Base-by-base conservation (phyloP, 1,284 basidiomycete species). In the Puccinia polysora region DNA sequence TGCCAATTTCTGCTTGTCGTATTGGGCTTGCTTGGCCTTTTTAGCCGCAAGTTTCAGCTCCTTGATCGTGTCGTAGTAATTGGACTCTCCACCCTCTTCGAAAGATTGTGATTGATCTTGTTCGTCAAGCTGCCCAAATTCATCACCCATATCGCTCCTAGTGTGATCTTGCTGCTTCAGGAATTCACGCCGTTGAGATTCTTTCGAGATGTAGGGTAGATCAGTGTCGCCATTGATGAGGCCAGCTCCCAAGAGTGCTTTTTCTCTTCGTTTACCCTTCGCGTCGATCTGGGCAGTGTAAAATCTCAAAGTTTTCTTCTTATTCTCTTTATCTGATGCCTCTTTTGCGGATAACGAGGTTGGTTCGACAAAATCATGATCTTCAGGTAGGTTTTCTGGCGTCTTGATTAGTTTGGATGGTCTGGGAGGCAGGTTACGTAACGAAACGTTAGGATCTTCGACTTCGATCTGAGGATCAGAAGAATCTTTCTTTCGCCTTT, bases 31-130 rank as follows among this genome's bases (percentile, higher is more conserved):
- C 83, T 91, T 93, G 76, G 85, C 84, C 75, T 85, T 85, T 81
- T 90, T 91, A 78, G 84, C 86, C 70, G 86, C 85, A 73, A 86
- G 87, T 76, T 86, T 86, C 74, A 84, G 83, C 76, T 85, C 85
- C 82, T 89, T 87, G 74, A 96, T 87, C 55, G 95, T 84, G 71
- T 92, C 88, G 78, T 96, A 95, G 80, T 96, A 96, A 7, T 88
- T 91, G 71, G 88, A 83, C 12, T 81, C 82, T 6, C 74, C 81
- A 8, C 77, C 80, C 25, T 76, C 78, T 65, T 79, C 76, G 75
- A 75, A 80, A 55, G 82, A 82, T 81, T 38, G 43, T 43, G 59
- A 40, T 71, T 62, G 6, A 36, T n/a, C 28, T 47, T 69, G 12
- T 68, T n/a, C 34, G 1, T 47, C 74, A 30, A 60, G 56, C 63